Evolutionary conservation across 2,329 filamentous ascomycete genomes (phyloP).

Genomic region (Hypoxylon sp.): DNA sequence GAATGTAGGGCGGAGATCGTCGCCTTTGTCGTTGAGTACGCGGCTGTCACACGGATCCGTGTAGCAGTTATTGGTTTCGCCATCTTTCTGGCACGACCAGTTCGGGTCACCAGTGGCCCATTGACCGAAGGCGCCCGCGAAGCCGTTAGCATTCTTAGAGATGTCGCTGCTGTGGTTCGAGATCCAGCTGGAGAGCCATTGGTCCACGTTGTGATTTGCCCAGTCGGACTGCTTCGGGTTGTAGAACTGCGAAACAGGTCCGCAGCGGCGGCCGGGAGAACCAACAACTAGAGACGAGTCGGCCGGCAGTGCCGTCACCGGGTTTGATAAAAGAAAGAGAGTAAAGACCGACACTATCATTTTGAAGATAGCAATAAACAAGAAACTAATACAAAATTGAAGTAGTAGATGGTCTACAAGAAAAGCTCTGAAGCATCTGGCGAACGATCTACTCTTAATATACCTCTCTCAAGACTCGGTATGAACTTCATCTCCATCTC

Average conservation of each 20-base stretch:
- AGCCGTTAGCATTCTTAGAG: slow-evolving; percentile 1
- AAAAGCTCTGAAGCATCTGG: not conserved
- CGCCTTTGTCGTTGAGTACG: slow-evolving; percentile 18
- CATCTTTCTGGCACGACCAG: slow-evolving; percentile 23
- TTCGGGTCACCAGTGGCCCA: slow-evolving; percentile 21
- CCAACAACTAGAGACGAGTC: not conserved
- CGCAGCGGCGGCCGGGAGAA: slow-evolving; percentile 1
- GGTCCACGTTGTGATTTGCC: slow-evolving; percentile 15
- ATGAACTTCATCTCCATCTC: not conserved
- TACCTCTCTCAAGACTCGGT: not conserved
- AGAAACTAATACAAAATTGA: not conserved
- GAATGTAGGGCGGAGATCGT: slow-evolving; percentile 19
- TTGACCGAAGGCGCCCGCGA: slow-evolving; percentile 14
- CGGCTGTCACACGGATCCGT: slow-evolving; percentile 21
- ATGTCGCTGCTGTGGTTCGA: slow-evolving; percentile 1
- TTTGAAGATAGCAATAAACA: not conserved
- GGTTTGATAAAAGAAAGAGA: slow-evolving; percentile 11
- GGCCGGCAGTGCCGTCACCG: slow-evolving; percentile 1
- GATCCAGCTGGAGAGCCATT: slow-evolving; percentile 10
- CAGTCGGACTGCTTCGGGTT: slow-evolving; percentile 11
- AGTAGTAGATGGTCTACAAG: not conserved
- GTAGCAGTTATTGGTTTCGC: slow-evolving; percentile 13
- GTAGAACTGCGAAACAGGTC: slow-evolving; percentile 14
- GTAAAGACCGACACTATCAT: slow-evolving; percentile 12
- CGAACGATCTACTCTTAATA: slow-evolving; percentile 3